phyloP scores from a whole-genome alignment of 257 asterid genomes.

The Dorcoceras hygrometricum region DNA sequence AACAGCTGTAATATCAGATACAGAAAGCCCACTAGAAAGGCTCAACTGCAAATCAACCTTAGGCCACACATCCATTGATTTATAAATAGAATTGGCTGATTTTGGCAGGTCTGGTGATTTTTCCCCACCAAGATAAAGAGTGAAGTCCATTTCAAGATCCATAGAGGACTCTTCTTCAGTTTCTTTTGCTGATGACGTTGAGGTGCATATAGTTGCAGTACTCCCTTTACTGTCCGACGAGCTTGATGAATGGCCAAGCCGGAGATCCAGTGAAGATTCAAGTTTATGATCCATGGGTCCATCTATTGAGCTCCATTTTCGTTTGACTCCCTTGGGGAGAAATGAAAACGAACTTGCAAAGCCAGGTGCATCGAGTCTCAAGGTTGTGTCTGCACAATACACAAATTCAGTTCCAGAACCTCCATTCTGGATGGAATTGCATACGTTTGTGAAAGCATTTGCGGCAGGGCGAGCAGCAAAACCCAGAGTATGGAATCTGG shows the following conservation, averaged over 20 bases:
- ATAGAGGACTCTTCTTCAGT: slow-evolving; percentile 74
- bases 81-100: slow-evolving; percentile 38
- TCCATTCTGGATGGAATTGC: slow-evolving; percentile 48
- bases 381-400: slow-evolving; percentile 62
- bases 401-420: slow-evolving; percentile 42
- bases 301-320: slow-evolving; percentile 57
- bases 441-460: slow-evolving; percentile 59
- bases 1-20: slow-evolving; percentile 60
- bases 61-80: slow-evolving; percentile 35
- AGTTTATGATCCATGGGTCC: slow-evolving; percentile 38
- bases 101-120: slow-evolving; percentile 46
- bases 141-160: slow-evolving; percentile 88
- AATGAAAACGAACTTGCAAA: slow-evolving; percentile 36
- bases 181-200: slow-evolving; percentile 84
- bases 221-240: slow-evolving; percentile 96
- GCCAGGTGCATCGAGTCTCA: slow-evolving; percentile 68
- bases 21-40: slow-evolving; percentile 64
- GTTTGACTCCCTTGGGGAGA: slow-evolving; percentile 60
- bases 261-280: slow-evolving; percentile 51
- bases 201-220: slow-evolving; percentile 81
- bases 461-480: slow-evolving; percentile 65
- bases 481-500: slow-evolving; percentile 62
- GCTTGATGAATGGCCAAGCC: slow-evolving; percentile 81
- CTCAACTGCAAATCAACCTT: slow-evolving; percentile 77
- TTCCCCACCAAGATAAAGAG: slow-evolving; percentile 77